Evolutionary conservation across 352 stramenopile species (phyloP), one percentile per base, ranked within the genome.

Genomic region (Pythium vanterpoolii): DNA sequence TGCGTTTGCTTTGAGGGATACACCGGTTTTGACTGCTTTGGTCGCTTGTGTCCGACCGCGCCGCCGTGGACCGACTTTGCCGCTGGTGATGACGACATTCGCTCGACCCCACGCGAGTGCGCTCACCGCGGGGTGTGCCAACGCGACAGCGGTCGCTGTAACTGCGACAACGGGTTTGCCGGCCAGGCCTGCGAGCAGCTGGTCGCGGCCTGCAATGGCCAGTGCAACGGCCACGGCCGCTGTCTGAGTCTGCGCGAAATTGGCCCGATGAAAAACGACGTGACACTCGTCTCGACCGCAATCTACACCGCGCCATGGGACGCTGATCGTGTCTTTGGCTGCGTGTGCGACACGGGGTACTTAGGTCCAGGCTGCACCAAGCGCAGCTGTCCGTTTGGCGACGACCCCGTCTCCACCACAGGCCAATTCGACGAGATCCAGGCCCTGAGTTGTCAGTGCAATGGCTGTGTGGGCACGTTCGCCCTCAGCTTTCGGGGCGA

Each of bases 301-400:
- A 69, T 60, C n/a, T 87, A 89, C 59, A 68, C 72, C 16, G 72
- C 74, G 16, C 68, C 69, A 0, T 97, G 90, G 89, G 90, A 97
- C 59, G 88, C 89, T 5, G 71, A 92, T 27, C 78, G 83, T 26
- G 90, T 97, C 30, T 77, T 83, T 38, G 83, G 83, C 47, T 97
- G 90, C 50, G 70, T 93, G 28, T 98, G 93, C 60, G 92, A 98
- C 67, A 64, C 79, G 28, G 91, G 90, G 27, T 98, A 93, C 75
- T 74, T 69, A 8, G 93, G 93, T 6, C 75, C 86, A 6, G 87
- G 93, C 64, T 98, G 95, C 76, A 86, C 79, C 5, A 67, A 82
- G 53, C 71, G 79, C 24, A 74, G 83, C 53, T 98, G 93, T 74
- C 79, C 85, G 21, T 84, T 77, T 47, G 92, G 91, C 26, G 92